Evolutionary conservation across 306 rosid genomes (phyloP), one percentile per base, ranked within the genome.

Genomic region (Quillaja saponaria): DNA sequence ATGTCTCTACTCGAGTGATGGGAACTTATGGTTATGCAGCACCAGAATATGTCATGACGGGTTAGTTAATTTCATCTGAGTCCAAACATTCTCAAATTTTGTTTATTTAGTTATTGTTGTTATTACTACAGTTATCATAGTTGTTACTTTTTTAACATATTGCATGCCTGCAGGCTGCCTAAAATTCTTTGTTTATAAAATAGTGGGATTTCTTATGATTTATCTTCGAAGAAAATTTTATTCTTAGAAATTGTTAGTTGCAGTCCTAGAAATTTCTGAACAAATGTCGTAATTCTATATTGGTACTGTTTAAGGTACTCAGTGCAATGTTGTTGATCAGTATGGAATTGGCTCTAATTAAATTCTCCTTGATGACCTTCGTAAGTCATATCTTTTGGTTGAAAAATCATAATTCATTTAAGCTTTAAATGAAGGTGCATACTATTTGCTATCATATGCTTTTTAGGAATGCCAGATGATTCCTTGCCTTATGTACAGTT

Each of bases 21-120:
- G 97, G 97, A 80, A 91, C 97, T 18, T 91, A 91, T 59, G 97
- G 97, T 58, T 91, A 91, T 19, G 97, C 97, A 34, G 97, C 97
- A 41, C 97, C 97, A 15, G 97, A 91, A 77, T 91, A 91, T 71
- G 97, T 91, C 55, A 91, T 91, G 97, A 91, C 97, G 3, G 97
- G 97, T 91, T 61, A 72, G 80, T 47, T 55, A 38, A 39, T 39
- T 60, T 54, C 39, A 44, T 58, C 48, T 61, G 13, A 16, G 21
- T 55, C 41, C 50, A 67, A 55, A 49, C 35, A 38, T 38, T 5
- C 46, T 16, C 19, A 20, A 40, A 44, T 51, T 20, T 55, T 51
- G 12, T 15, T 34, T 13, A 49, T 16, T 20, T 62, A 4, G 48
- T 11, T 34, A 16, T 37, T 62, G 13, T n/a, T n/a, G 25, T 62